These are phyloP conservation scores for Pythium phragmiticola DNA, from an alignment of 352 stramenopile genomes.

Conservation along the genomic window DNA sequence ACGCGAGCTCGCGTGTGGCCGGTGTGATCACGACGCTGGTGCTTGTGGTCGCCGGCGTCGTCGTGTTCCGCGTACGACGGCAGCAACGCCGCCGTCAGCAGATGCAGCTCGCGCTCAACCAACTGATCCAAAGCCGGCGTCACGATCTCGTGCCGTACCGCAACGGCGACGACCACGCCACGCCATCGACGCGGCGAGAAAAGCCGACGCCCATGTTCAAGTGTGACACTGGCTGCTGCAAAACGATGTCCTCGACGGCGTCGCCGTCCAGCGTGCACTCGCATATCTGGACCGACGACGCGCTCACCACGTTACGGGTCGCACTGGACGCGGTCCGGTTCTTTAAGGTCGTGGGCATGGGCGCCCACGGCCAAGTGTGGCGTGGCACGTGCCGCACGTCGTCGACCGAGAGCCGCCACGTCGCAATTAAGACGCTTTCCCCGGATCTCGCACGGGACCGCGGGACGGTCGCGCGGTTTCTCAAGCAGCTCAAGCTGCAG, in stretches of 20 bases:
- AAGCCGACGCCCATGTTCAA: too few relatives aligned
- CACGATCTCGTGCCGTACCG: neutral
- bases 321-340: slow-evolving; percentile 14
- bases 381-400: slow-evolving; percentile 13
- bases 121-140: neutral
- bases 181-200: neutral
- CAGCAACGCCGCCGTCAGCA: neutral
- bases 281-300: slow-evolving; percentile 14
- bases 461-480: slow-evolving; percentile 1
- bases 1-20: neutral
- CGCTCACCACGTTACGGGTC: neutral
- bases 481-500: slow-evolving; percentile 16
- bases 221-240: neutral
- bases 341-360: slow-evolving; percentile 13
- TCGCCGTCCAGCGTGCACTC: neutral
- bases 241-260: neutral
- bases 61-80: neutral
- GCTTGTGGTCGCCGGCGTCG: neutral
- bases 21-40: slow-evolving; percentile 10
- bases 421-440: slow-evolving; percentile 17
- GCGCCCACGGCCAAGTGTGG: slow-evolving; percentile 18
- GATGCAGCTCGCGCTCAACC: neutral
- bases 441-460: neutral
- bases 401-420: slow-evolving; percentile 11
- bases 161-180: neutral